Percentiles rank a stretch among this genome's conserved stretches.
These are phyloP conservation scores for Blastocystis sp. DNA, from an alignment of 352 stramenopile genomes.

Conservation along the genomic window DNA sequence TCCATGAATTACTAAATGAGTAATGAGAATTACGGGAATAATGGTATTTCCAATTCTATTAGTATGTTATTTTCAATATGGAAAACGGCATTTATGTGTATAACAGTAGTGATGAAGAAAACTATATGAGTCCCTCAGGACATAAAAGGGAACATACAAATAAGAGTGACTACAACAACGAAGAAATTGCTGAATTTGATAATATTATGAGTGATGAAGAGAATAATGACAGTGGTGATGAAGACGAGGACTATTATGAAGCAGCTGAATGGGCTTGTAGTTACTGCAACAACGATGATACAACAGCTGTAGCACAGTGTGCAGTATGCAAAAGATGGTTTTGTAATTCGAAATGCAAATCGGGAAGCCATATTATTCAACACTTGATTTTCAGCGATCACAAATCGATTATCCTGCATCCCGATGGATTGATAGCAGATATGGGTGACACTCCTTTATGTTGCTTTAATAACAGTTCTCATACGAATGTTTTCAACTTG, in stretches of 20 bases:
- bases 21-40: background rate
- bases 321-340: conserved; percentile 43
- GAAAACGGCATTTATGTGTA: background rate
- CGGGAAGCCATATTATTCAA: conserved; percentile 52
- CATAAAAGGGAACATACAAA: background rate
- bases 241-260: background rate
- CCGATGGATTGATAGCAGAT: conserved; percentile 75
- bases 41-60: background rate
- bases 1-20: conserved; percentile 18
- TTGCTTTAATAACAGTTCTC: conserved; percentile 96
- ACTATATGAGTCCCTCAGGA: background rate
- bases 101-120: background rate
- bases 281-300: conserved; percentile 38
- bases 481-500: conserved; percentile 93
- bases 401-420: conserved; percentile 78
- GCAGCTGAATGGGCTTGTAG: conserved; percentile 23
- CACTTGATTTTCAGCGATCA: conserved; percentile 60
- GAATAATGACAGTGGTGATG: background rate
- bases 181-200: background rate
- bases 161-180: background rate
- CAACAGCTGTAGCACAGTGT: conserved; percentile 28
- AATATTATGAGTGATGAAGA: background rate
- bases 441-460: conserved; percentile 92
- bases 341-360: conserved; percentile 44
- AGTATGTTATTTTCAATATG: too few species aligned